Evolutionary conservation across 192 early-diverging fungal species (phyloP), one percentile per base, ranked within the genome.

Genomic region (Backusella liffmaniae): DNA sequence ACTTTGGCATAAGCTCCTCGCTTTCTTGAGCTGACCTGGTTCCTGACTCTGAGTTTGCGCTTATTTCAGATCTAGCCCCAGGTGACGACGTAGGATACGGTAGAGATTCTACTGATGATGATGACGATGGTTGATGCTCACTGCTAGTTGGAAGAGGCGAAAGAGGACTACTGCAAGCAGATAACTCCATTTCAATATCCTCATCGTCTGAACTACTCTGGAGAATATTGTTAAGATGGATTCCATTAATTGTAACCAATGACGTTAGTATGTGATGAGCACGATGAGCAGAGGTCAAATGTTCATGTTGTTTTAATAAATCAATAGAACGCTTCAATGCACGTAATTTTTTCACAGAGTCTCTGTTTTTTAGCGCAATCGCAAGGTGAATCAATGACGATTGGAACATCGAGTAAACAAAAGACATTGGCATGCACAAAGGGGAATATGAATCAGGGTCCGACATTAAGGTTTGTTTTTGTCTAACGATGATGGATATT

Each of bases 341-440:
- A 32, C 30, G 8, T 4, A 51, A 37, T 30, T 42, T 39, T 32
- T 42, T 41, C 12, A 49, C 18, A n/a, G 42, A 56, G 9, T 70
- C 42, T 35, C 69, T 29, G 26, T 77, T 69, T 66, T 62, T 34
- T 39, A 77, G 9, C 10, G 69, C 69, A 39, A 56, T 53, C 1
- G 42, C 32, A 18, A 77, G 46, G 26, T 62, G 67, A n/a, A 71
- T 56, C 5, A 77, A 23, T 18, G 68, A 77, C 41, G 76, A 77
- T 16, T 65, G 76, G 34, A 77, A 77, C 76, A 77, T 77, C 9
- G 68, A 70, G 70, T 77, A 77, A 37, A 77, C 70, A 41, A 36
- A 77, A 12, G 46, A 77, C 5, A 70, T 77, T 15, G 56, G 75
- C 35, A 78, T 46, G 46, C 70, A 78, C 13, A 78, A 36, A 10